Evolutionary conservation across 2,329 filamentous ascomycete species (phyloP).

Genomic region (Fusarium hostae): DNA sequence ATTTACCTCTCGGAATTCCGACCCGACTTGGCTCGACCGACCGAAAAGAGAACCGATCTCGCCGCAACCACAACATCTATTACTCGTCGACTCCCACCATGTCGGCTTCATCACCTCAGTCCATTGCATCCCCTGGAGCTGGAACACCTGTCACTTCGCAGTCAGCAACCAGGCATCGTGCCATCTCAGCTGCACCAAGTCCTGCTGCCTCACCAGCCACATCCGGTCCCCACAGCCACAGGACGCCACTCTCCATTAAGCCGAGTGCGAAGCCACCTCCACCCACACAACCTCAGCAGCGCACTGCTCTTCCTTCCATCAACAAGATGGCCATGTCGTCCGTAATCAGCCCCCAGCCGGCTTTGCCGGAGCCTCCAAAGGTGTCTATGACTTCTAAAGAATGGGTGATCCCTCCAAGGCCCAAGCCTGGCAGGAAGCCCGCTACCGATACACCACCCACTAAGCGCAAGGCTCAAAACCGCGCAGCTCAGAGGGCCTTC

Average conservation of each 20-base stretch:
- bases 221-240: slow-evolving; percentile 37
- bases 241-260: slow-evolving; percentile 48
- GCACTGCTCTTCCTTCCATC: slow-evolving; percentile 51
- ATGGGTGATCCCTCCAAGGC: slow-evolving; percentile 86
- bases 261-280: slow-evolving; percentile 44
- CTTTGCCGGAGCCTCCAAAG: slow-evolving; percentile 56
- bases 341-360: slow-evolving; percentile 55
- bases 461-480: slow-evolving; percentile 94
- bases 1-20: slow-evolving; percentile 44
- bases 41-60: slow-evolving; percentile 37
- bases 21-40: slow-evolving; percentile 36
- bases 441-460: slow-evolving; percentile 92
- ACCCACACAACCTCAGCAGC: slow-evolving; percentile 46
- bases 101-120: slow-evolving; percentile 37
- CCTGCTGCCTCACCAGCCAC: slow-evolving; percentile 39
- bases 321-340: slow-evolving; percentile 62
- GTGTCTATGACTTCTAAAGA: slow-evolving; percentile 79
- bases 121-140: slow-evolving; percentile 36
- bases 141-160: slow-evolving; percentile 28
- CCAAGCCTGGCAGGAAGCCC: slow-evolving; percentile 92
- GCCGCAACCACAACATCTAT: slow-evolving; percentile 29
- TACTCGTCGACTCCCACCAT: slow-evolving; percentile 36
- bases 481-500: slow-evolving; percentile 90
- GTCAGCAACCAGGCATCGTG: slow-evolving; percentile 33
- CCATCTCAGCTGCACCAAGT: slow-evolving; percentile 41